Evolutionary conservation across 495 filamentous ascomycete species (phyloP).

Genomic region (Trichoderma orchidacearum): DNA sequence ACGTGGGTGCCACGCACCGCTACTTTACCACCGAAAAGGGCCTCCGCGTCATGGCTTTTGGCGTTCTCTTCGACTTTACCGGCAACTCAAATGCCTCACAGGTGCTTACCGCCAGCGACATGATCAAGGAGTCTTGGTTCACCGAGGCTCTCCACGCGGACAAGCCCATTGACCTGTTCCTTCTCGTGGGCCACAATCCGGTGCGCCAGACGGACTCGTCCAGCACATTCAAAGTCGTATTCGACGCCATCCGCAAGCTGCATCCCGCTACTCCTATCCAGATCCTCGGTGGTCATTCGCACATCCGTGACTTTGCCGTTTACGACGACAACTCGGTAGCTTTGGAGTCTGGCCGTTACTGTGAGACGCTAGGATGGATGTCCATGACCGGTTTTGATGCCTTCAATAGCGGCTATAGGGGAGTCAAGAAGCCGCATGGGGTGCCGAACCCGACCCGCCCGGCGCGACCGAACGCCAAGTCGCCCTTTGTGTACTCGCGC

Average conservation of each 20-base stretch:
- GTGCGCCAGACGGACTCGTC: constrained; percentile 40
- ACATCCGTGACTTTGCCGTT: constrained; percentile 64
- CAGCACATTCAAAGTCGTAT: constrained; percentile 41
- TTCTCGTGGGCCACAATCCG: constrained; percentile 61
- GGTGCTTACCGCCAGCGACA: constrained; percentile 38
- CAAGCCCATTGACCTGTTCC: constrained; percentile 55
- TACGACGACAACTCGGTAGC: constrained; percentile 60
- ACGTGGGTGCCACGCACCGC: constrained; percentile 54
- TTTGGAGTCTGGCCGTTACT: constrained; percentile 71
- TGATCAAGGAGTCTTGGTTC: constrained; percentile 64
- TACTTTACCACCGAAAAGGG: constrained; percentile 65
- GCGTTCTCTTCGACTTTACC: constrained; percentile 71
- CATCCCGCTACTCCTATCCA: constrained; percentile 62
- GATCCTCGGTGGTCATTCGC: constrained; percentile 71
- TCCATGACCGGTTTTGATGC: constrained; percentile 53
- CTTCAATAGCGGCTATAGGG: constrained; percentile 13
- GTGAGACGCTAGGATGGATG: constrained; percentile 78
- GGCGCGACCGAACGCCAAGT: constrained; percentile 16
- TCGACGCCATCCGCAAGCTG: constrained; percentile 48
- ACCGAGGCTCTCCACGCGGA: constrained; percentile 49
- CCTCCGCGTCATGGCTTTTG: constrained; percentile 64
- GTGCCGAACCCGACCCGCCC: constrained; percentile 31
- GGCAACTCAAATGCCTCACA: constrained; percentile 22
- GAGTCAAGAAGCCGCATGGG: constrained; percentile 18
- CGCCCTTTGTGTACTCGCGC: constrained; percentile 41